Conservation (phyloP, 139 green algal species). For the Micractinium conductrix region DNA sequence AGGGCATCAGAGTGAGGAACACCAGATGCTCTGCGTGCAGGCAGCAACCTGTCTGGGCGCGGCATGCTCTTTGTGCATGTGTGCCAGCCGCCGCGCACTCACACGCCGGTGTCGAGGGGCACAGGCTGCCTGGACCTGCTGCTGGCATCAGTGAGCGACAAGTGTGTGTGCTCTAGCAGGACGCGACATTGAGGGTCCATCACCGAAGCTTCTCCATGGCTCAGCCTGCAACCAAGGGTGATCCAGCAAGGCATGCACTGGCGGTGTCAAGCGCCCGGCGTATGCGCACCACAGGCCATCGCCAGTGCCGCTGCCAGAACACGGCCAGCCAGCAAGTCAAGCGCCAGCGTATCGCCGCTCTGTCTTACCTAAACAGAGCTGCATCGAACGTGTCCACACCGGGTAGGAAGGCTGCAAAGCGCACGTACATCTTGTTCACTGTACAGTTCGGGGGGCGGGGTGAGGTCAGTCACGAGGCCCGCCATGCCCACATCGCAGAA, state of each 20-base stretch:
- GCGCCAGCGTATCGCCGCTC: too few relatives aligned
- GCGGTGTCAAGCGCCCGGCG: not conserved
- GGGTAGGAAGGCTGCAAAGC: conserved; percentile 68
- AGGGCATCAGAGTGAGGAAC: too few relatives aligned
- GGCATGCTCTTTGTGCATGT: too few relatives aligned
- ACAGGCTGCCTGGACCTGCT: not conserved
- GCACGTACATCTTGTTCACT: conserved; percentile 57
- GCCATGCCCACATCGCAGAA: too few relatives aligned
- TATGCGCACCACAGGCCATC: not conserved
- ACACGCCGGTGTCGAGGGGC: conserved; percentile 10
- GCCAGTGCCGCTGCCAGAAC: not conserved
- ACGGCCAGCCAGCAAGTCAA: too few relatives aligned
- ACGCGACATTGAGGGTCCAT: conserved; percentile 54
- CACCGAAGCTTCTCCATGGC: conserved; percentile 20
- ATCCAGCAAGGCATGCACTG: not conserved
- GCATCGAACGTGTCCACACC: conserved; percentile 69
- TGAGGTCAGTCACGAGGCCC: too few relatives aligned
- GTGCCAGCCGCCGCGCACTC: not conserved
- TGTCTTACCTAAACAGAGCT: conserved; percentile 43
- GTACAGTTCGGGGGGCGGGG: too few relatives aligned
- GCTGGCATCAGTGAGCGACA: not conserved
- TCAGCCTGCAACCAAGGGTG: conserved; percentile 22
- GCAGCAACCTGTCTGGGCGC: too few relatives aligned
- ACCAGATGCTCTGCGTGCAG: too few relatives aligned
- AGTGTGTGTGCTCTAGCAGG: conserved; percentile 45